Conservation (phyloP, 2,329 filamentous ascomycete species). For the Ploettnerulaceae sp. region DNA sequence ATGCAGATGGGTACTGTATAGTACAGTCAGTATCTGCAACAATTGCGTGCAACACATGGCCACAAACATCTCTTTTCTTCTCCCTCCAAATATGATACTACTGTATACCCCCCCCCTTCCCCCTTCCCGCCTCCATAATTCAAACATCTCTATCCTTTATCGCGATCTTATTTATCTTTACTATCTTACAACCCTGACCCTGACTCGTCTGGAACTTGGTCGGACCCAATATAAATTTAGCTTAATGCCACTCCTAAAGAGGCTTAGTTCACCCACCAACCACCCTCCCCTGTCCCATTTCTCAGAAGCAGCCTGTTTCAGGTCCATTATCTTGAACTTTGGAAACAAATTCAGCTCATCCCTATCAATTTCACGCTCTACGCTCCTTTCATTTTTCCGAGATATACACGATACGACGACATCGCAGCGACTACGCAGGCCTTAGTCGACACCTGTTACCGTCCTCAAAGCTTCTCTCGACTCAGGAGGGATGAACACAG, state of each 20-base stretch:
- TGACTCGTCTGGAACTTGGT: too few relatives aligned
- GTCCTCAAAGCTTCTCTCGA: neutral
- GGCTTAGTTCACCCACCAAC: neutral
- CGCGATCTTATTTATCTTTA: neutral
- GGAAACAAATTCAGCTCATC: neutral
- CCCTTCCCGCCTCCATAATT: too few relatives aligned
- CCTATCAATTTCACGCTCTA: neutral
- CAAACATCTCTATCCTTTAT: neutral
- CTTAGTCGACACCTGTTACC: slow-evolving; percentile 18
- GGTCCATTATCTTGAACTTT: neutral
- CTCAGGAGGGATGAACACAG: neutral
- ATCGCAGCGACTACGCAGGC: slow-evolving; percentile 23
- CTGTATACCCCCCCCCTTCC: too few relatives aligned
- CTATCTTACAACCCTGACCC: neutral
- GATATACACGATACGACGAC: neutral
- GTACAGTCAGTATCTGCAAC: too few relatives aligned
- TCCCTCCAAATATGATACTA: too few relatives aligned
- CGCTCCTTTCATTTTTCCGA: slow-evolving; percentile 1
- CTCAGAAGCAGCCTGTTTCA: slow-evolving; percentile 5
- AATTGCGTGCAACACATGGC: neutral
- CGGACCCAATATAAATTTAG: slow-evolving; percentile 1
- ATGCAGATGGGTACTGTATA: too few relatives aligned
- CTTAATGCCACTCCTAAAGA: neutral
- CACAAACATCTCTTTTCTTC: neutral
- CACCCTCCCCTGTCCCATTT: neutral